Percentiles rank a stretch among this genome's conserved stretches.
Evolutionary conservation across 495 filamentous ascomycete genomes (phyloP).

Genomic region (Geoglossum glabrum): DNA sequence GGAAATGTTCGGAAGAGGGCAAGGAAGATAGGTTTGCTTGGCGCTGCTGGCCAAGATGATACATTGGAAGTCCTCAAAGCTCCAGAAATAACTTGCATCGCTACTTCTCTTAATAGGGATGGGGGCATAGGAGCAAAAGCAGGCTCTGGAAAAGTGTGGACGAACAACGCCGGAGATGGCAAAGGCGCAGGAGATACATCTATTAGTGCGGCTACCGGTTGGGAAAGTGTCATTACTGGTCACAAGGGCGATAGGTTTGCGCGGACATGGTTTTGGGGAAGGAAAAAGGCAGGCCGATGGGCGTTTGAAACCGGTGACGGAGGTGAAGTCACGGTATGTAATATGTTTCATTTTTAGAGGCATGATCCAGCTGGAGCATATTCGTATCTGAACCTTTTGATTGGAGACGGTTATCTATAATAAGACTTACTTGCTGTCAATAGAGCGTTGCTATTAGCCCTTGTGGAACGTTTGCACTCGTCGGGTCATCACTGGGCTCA

Average conservation of each 20-base stretch:
- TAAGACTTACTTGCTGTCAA: background rate
- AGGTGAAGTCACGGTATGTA: conserved; percentile 44
- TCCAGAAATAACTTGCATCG: conserved; percentile 73
- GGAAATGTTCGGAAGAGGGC: conserved; percentile 63
- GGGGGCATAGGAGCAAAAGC: conserved; percentile 61
- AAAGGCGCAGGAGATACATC: conserved; percentile 30
- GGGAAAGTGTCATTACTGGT: conserved; percentile 94
- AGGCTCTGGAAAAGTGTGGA: conserved; percentile 56
- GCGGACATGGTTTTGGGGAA: conserved; percentile 94
- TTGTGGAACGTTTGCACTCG: conserved; percentile 84
- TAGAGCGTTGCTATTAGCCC: conserved; percentile 66
- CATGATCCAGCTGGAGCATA: background rate
- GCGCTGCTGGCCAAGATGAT: conserved; percentile 26
- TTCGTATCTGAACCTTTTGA: background rate
- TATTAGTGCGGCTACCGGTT: conserved; percentile 56
- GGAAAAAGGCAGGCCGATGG: conserved; percentile 84
- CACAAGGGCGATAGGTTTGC: conserved; percentile 70
- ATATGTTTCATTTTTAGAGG: background rate
- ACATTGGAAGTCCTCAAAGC: conserved; percentile 63
- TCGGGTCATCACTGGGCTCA: conserved; percentile 63
- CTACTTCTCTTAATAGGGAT: conserved; percentile 78
- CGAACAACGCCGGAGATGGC: conserved; percentile 39
- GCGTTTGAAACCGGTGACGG: conserved; percentile 72
- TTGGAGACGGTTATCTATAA: too few relatives aligned
- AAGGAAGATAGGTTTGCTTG: conserved; percentile 55